Percentiles rank a stretch among this genome's conserved stretches.
These are phyloP conservation scores for Auricularia auricula-judae DNA, from an alignment of 768 basidiomycete genomes.

Conservation along the genomic window DNA sequence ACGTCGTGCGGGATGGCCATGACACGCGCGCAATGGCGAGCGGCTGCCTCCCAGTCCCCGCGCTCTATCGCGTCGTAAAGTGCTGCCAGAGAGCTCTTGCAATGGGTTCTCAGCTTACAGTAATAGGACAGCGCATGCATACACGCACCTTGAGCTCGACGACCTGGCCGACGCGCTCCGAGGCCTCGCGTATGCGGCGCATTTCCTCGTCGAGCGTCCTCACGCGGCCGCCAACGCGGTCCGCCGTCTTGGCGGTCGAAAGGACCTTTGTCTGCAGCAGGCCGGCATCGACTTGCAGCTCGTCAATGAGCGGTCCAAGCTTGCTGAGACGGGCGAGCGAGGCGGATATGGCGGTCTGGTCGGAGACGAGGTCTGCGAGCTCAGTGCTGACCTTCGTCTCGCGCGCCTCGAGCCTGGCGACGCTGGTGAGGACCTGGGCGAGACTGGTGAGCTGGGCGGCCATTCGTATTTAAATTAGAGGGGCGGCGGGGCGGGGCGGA, in stretches of 20 bases:
- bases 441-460: constrained; percentile 40
- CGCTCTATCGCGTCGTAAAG: constrained; percentile 53
- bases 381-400: constrained; percentile 68
- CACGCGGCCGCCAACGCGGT: constrained; percentile 87
- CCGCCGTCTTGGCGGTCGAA: constrained; percentile 66
- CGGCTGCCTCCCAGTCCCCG: constrained; percentile 93
- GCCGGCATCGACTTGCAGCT: constrained; percentile 46
- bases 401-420: constrained; percentile 64
- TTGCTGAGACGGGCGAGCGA: constrained; percentile 53
- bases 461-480: not conserved
- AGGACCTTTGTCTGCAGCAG: constrained; percentile 48
- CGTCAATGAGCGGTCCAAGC: constrained; percentile 51
- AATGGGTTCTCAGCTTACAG: constrained; percentile 22
- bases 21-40: constrained; percentile 81
- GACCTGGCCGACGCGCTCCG: constrained; percentile 85
- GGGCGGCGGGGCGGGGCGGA: not conserved
- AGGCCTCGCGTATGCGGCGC: constrained; percentile 76
- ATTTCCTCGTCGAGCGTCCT: constrained; percentile 87
- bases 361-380: constrained; percentile 58
- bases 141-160: constrained; percentile 81
- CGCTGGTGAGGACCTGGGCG: constrained; percentile 60
- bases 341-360: constrained; percentile 50
- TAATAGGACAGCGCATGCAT: not conserved
- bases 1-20: constrained; percentile 76
- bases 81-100: constrained; percentile 52